Evolutionary conservation across 345 rosid genomes (phyloP).

Genomic region (Lepidium didymum): DNA sequence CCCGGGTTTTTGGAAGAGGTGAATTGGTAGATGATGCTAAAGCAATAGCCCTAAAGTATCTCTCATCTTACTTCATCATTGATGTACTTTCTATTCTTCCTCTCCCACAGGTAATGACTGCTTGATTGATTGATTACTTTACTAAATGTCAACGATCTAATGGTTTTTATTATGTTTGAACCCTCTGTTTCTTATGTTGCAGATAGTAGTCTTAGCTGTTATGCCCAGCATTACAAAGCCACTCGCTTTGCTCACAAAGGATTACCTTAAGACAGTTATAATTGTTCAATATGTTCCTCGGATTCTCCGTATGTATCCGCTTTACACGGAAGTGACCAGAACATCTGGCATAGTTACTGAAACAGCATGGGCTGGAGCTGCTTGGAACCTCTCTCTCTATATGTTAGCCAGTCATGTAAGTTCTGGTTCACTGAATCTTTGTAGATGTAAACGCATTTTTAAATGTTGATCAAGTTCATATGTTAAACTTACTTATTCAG

Average conservation of each 20-base stretch:
- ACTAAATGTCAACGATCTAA: not conserved
- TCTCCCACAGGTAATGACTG: conserved; percentile 29
- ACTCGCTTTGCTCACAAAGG: conserved; percentile 19
- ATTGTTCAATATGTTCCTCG: conserved; percentile 20
- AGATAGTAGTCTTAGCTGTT: conserved; percentile 20
- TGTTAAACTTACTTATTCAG: not conserved
- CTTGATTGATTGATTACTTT: not conserved
- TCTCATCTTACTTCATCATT: conserved; percentile 24
- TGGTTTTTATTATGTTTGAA: not conserved
- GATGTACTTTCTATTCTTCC: conserved; percentile 26
- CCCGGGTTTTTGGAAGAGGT: conserved; percentile 30
- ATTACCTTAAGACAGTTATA: conserved; percentile 11
- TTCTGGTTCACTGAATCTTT: not conserved
- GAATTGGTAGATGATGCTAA: conserved; percentile 29
- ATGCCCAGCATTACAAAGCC: not conserved
- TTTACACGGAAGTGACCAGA: conserved; percentile 22
- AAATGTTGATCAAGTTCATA: not conserved
- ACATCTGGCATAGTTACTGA: conserved; percentile 29
- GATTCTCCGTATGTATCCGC: conserved; percentile 23
- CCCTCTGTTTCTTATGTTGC: not conserved
- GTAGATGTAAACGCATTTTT: not conserved
- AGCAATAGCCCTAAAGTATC: conserved; percentile 24
- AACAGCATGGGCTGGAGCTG: conserved; percentile 35
- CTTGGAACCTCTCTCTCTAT: conserved; percentile 29
- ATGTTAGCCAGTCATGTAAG: conserved; percentile 32